Percentiles rank a stretch among this genome's conserved stretches.
Evolutionary conservation across 805 yeast genomes (phyloP).

Genomic region (Ogataea paradorogensis): DNA sequence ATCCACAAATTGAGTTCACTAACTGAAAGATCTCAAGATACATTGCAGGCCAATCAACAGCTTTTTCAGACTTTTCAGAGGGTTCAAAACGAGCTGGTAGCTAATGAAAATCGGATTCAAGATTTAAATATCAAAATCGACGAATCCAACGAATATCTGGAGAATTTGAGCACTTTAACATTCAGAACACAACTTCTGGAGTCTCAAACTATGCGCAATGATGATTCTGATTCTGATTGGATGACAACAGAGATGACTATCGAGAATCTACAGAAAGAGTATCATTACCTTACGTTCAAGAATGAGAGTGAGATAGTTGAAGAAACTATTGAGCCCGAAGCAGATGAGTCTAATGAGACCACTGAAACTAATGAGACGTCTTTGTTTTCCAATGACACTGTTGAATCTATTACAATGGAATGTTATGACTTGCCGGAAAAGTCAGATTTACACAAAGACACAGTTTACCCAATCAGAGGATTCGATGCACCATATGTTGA

Average conservation of each 20-base stretch:
- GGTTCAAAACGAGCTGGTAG: slow-evolving; percentile 18
- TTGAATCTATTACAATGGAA: background rate
- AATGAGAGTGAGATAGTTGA: background rate
- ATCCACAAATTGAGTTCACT: slow-evolving; percentile 16
- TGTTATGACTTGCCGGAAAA: background rate
- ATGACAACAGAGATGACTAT: slow-evolving; percentile 45
- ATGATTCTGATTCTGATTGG: slow-evolving; percentile 40
- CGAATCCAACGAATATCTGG: slow-evolving; percentile 28
- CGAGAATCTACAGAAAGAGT: slow-evolving; percentile 42
- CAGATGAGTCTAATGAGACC: slow-evolving; percentile 1
- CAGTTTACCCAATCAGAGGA: slow-evolving; percentile 1
- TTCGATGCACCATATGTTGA: slow-evolving; percentile 4
- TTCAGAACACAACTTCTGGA: slow-evolving; percentile 35
- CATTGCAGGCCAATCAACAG: slow-evolving; percentile 15
- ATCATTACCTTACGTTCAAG: slow-evolving; percentile 30
- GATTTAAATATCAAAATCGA: slow-evolving; percentile 24
- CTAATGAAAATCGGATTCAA: slow-evolving; percentile 23
- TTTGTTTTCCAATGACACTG: slow-evolving; percentile 9
- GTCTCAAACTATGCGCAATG: slow-evolving; percentile 26
- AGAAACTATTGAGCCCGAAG: background rate
- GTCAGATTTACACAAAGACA: too few species aligned
- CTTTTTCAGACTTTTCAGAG: slow-evolving; percentile 18
- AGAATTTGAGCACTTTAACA: slow-evolving; percentile 32
- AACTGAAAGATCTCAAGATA: slow-evolving; percentile 15
- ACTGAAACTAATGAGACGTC: slow-evolving; percentile 6